These are phyloP conservation scores for Aspergillus hiratsukae DNA, from an alignment of 2,329 filamentous ascomycete species.

Conservation along the genomic window DNA sequence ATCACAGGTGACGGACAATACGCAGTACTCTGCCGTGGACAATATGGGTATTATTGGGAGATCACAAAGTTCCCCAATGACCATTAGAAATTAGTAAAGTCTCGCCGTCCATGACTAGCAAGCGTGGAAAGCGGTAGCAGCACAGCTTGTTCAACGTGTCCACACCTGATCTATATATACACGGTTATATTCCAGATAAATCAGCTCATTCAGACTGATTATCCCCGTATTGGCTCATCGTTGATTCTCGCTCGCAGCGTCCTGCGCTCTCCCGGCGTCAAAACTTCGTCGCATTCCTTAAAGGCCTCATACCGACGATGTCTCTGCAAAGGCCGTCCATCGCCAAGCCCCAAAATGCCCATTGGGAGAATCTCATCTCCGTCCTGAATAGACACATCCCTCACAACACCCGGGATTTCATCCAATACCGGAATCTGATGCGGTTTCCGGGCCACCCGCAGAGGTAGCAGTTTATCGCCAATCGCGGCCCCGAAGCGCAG, in stretches of 20 bases:
- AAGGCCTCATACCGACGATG: not conserved
- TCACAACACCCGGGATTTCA: not conserved
- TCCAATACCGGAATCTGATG: not conserved
- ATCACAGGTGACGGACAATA: too few relatives aligned
- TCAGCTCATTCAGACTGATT: not conserved
- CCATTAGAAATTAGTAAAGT: too few relatives aligned
- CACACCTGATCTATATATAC: not conserved
- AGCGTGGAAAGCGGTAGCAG: not conserved
- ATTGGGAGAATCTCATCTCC: not conserved
- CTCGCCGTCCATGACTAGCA: too few relatives aligned
- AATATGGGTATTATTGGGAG: too few relatives aligned
- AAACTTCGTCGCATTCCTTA: not conserved
- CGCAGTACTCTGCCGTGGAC: too few relatives aligned
- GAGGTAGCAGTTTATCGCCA: not conserved
- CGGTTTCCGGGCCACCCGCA: not conserved
- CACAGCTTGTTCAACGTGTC: not conserved
- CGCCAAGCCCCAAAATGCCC: not conserved
- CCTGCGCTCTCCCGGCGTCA: not conserved
- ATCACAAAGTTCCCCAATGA: too few relatives aligned
- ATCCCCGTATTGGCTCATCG: not conserved
- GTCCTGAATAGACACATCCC: not conserved
- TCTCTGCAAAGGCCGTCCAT: not conserved
- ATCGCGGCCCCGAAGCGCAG: constrained; percentile 15
- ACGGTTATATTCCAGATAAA: not conserved
- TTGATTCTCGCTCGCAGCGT: not conserved